Conservation (phyloP, 768 basidiomycete genomes). For the Lactifluus piperatus region DNA sequence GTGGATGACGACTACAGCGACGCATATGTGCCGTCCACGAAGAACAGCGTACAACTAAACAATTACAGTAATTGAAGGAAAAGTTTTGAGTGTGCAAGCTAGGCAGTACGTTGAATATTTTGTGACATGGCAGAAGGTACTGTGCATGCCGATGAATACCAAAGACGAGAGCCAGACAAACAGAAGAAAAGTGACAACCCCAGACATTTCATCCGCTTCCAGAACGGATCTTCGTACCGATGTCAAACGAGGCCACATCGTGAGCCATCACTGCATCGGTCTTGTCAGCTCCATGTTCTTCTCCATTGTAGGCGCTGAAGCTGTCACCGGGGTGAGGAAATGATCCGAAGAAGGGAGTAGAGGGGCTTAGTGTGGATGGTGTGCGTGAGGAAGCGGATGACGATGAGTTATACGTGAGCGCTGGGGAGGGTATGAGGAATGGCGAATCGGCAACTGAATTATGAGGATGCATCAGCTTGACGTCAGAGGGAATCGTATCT, state of each 20-base stretch:
- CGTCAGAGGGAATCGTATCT: constrained; percentile 4
- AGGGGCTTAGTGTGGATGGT: constrained; percentile 58
- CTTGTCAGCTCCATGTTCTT: constrained; percentile 14
- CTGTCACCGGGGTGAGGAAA: constrained; percentile 32
- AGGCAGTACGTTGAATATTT: background rate
- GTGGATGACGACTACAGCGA: constrained; percentile 3
- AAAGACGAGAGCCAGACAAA: background rate
- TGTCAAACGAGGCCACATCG: constrained; percentile 12
- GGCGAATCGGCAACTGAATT: constrained; percentile 32
- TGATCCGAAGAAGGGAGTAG: constrained; percentile 62
- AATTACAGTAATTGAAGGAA: constrained; percentile 12
- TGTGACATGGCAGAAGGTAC: background rate
- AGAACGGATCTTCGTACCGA: constrained; percentile 14
- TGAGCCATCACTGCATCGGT: constrained; percentile 7
- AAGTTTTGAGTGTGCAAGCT: background rate
- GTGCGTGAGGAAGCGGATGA: constrained; percentile 40
- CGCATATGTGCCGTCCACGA: background rate
- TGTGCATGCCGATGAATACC: background rate
- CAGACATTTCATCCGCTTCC: constrained; percentile 12
- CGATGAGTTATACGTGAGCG: constrained; percentile 43
- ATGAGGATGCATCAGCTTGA: constrained; percentile 9
- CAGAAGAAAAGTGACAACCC: background rate
- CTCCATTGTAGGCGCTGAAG: constrained; percentile 23
- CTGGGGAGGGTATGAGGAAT: constrained; percentile 48
- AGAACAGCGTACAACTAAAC: constrained; percentile 11